Evolutionary conservation across 2,329 filamentous ascomycete species (phyloP), one percentile per base, ranked within the genome.

Genomic region (Aspergillus pseudoterreus): DNA sequence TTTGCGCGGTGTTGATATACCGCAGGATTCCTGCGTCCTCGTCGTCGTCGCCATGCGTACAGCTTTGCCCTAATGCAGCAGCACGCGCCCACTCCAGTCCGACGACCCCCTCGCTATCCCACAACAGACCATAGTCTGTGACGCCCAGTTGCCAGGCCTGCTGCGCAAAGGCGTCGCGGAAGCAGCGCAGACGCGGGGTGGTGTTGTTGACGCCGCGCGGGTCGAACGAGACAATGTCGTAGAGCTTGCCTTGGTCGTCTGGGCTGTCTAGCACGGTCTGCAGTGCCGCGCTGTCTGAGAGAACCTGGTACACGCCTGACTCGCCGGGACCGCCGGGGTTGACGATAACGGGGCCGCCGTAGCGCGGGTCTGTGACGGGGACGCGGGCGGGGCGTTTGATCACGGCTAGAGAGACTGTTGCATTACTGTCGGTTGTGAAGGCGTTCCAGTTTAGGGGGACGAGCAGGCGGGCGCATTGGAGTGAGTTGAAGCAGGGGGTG

Each of bases 381-480:
- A 52, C 50, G 6, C 47, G 47, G 4, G 45, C 50, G 17, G 50
- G 50, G 9, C 44, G 15, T 17, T 41, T 49, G 24, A 45, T 52
- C 4, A 52, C 41, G 15, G 50, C 50, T 11, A 52, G 24, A 12
- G 50, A 45, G 17, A 45, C 39, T 5, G 47, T 42, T 2, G 45
- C 19, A 2, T 42, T 36, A 11, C 45, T 21, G 6, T 19, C 11
- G 11, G 48, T 32, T 11, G 45, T 44, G 4, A 5, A 22, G 14
- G 36, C 22, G 33, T 52, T 52, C 50, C 45, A 52, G 15, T 52
- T 27, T 24, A 52, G 48, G 4, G 46, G 50, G 24, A 52, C 30
- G 9, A 27, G 14, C 2, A 52, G 30, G 14, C 46, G 46, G 32
- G 46, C 42, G 19, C 42, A 52, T 49, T 49, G 15, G 35, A 45